A percentile compares a stretch with the other conserved stretches of the same genome.
These are phyloP conservation scores for Vaccinium myrtillus DNA, from an alignment of 148 eudicot genomes.

Conservation along the genomic window DNA sequence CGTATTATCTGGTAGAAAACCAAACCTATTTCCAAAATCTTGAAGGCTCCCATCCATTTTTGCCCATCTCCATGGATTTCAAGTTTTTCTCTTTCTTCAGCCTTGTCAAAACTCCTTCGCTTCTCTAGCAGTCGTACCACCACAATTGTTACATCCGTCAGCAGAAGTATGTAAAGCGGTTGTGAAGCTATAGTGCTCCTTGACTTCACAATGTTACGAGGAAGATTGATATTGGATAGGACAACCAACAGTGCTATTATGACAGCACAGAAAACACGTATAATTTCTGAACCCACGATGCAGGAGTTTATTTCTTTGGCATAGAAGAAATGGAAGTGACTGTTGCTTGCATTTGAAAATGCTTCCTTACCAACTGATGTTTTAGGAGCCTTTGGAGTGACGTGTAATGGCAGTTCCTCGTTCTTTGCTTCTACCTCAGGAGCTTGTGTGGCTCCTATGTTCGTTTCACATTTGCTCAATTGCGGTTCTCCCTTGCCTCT, in stretches of 20 bases:
- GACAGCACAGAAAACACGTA: constrained; percentile 34
- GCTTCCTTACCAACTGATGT: constrained; percentile 8
- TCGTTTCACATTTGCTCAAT: constrained; percentile 18
- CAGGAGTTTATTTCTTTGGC: constrained; percentile 35
- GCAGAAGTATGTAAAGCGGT: constrained; percentile 29
- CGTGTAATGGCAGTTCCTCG: neutral
- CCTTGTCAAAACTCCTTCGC: constrained; percentile 19
- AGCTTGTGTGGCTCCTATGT: neutral
- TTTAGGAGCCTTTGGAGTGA: constrained; percentile 16
- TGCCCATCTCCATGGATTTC: constrained; percentile 20
- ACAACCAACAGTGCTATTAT: constrained; percentile 34
- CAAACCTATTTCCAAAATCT: constrained; percentile 52
- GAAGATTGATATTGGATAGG: constrained; percentile 27
- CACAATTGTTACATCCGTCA: constrained; percentile 45
- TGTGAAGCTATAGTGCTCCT: constrained; percentile 31
- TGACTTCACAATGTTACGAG: constrained; percentile 26
- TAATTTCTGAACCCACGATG: constrained; percentile 36
- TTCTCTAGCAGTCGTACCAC: constrained; percentile 34
- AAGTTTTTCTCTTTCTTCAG: constrained; percentile 17
- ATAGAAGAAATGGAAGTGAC: constrained; percentile 8
- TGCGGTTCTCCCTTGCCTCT: constrained; percentile 4
- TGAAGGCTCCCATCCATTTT: constrained; percentile 49
- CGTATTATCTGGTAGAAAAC: constrained; percentile 56
- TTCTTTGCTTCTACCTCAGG: neutral
- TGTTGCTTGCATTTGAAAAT: neutral